phyloP scores from a whole-genome alignment of 2,329 filamentous ascomycete genomes.

The Dactylellina sp. region DNA sequence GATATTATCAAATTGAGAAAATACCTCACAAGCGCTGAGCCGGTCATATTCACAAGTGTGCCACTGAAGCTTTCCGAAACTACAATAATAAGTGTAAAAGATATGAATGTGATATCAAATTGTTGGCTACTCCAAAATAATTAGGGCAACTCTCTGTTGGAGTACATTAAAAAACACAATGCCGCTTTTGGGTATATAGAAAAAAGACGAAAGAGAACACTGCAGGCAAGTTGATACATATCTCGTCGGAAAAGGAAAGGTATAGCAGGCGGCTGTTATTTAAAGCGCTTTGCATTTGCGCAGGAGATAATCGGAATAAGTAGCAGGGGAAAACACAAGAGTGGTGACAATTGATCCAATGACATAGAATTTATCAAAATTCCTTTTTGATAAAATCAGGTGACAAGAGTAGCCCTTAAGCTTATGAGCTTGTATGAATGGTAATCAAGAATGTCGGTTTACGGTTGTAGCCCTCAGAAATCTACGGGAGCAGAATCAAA shows the following conservation, averaged over 20 bases:
- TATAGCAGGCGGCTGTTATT: neutral
- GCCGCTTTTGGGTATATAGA: slow-evolving; percentile 57
- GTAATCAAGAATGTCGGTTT: slow-evolving; percentile 4
- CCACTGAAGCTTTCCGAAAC: no score
- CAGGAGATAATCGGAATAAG: neutral
- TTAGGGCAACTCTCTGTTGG: neutral
- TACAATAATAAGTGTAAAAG: no score
- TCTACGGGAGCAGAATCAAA: neutral
- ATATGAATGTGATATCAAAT: neutral
- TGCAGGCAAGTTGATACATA: neutral
- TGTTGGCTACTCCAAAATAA: neutral
- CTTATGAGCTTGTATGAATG: no score
- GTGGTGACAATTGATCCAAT: no score
- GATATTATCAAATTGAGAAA: no score
- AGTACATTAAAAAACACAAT: slow-evolving; percentile 31
- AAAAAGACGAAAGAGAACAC: slow-evolving; percentile 2
- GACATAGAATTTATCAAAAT: no score
- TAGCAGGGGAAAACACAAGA: no score
- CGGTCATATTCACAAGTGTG: no score
- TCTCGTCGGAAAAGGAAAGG: neutral
- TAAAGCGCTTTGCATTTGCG: neutral
- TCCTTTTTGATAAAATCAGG: no score
- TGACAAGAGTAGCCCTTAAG: no score
- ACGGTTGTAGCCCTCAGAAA: no score
- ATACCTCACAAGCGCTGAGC: no score